Evolutionary conservation across 495 filamentous ascomycete species (phyloP), one percentile per base, ranked within the genome.

Genomic region (Penicillium robsamsonii): DNA sequence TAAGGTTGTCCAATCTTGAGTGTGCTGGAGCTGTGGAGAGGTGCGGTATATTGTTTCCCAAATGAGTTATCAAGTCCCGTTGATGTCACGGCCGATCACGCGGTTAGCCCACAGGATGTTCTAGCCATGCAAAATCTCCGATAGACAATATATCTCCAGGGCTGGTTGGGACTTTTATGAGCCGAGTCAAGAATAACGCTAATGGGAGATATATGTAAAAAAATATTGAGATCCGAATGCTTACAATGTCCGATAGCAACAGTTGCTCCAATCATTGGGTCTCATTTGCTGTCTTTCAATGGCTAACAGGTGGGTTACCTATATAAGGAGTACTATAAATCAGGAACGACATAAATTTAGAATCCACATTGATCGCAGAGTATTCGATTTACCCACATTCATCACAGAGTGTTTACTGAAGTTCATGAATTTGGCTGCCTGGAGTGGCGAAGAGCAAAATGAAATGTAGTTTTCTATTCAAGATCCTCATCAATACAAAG

Each of bases 21-120:
- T 49, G 31, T 13, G n/a, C 35, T 9, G 33, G 4, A 31, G 50
- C 25, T 48, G 18, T 25, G 45, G 27, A 33, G 46, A 31, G 45
- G 42, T 30, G 41, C 60, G 61, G 72, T 60, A 61, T 71, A 68
- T 64, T 42, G 61, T 71, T 76, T 66, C 74, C 74, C 57, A 63
- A 71, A 69, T 43, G 30, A 65, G 72, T 64, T 73, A 76, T 71
- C 49, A 29, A 59, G 62, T 76, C 74, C 74, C 68, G 66, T 37
- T 15, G 42, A 46, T 46, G 42, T 54, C 43, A 38, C 42, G 15
- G 0, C 31, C 7, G 31, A 46, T 25, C n/a, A 35, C 30, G 10
- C 20, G 27, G 20, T 22, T 20, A 13, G 30, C 42, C 8, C 4
- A 35, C 12, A 27, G 41, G 18, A 5, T 10, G 40, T 17, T 45